These are phyloP conservation scores for Suhomyces canberraensis DNA, from an alignment of 805 yeast species.

Conservation along the genomic window DNA sequence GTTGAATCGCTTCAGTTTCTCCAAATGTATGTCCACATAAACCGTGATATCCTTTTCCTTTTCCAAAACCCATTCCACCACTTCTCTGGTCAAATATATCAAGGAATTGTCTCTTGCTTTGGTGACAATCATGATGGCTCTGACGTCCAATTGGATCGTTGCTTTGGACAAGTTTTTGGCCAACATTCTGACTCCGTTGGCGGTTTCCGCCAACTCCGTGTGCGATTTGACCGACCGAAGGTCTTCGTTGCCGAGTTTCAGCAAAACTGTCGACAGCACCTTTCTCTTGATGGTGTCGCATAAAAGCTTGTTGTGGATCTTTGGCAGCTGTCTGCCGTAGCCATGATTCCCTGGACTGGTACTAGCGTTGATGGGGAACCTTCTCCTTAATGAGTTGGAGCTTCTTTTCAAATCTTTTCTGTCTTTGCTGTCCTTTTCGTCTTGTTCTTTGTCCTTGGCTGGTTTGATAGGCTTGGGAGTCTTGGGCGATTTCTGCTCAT, in stretches of 20 bases:
- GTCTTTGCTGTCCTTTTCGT: neutral
- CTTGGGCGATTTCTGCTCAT: no score
- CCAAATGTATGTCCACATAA: slow-evolving; percentile 71
- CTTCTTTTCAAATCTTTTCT: neutral
- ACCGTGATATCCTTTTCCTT: slow-evolving; percentile 42
- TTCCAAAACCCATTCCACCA: slow-evolving; percentile 71
- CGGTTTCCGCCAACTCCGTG: slow-evolving; percentile 74
- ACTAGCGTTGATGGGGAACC: neutral
- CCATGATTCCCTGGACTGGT: slow-evolving; percentile 2
- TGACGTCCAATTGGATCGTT: slow-evolving; percentile 65
- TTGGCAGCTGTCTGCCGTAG: slow-evolving; percentile 16
- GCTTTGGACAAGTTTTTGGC: slow-evolving; percentile 71
- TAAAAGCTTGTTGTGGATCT: slow-evolving; percentile 29
- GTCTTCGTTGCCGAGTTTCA: slow-evolving; percentile 28
- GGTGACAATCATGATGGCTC: slow-evolving; percentile 78
- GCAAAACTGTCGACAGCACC: slow-evolving; percentile 6
- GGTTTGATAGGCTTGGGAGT: no score
- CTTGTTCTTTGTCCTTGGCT: no score
- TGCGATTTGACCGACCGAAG: slow-evolving; percentile 61
- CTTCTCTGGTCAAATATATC: slow-evolving; percentile 70
- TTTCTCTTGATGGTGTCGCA: slow-evolving; percentile 19
- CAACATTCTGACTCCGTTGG: slow-evolving; percentile 72
- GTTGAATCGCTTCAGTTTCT: slow-evolving; percentile 61
- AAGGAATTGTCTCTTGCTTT: slow-evolving; percentile 83
- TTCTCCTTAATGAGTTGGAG: slow-evolving; percentile 1